Percentiles rank a stretch among this genome's conserved stretches.
Conservation (phyloP, 306 rosid species). For the Oemleria cerasiformis region DNA sequence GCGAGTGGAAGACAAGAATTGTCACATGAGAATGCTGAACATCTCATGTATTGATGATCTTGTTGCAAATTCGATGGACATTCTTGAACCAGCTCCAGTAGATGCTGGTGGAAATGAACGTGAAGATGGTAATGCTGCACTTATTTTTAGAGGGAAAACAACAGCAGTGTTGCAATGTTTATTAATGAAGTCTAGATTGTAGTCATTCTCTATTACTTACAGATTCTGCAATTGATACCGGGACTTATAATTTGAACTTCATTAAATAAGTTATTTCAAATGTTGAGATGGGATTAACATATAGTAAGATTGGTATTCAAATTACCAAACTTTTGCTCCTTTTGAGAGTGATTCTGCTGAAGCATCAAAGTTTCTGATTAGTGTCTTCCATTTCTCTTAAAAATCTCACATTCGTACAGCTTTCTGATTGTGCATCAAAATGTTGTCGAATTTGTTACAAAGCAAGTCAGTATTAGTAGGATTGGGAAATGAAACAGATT, state of each 20-base stretch:
- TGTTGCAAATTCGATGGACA: slow-evolving; percentile 83
- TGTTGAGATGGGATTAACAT: not conserved
- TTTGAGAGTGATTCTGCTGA: not conserved
- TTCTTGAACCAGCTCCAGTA: slow-evolving; percentile 77
- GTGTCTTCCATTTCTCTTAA: not conserved
- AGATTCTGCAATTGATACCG: not conserved
- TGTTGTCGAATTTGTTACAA: not conserved
- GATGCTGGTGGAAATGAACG: slow-evolving; percentile 81
- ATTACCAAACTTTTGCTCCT: not conserved
- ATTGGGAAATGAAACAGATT: not conserved
- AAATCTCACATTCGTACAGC: not conserved
- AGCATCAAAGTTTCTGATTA: not conserved
- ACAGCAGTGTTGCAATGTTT: not conserved
- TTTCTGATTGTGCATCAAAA: not conserved
- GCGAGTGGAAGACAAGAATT: slow-evolving; percentile 89
- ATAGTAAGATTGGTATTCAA: not conserved
- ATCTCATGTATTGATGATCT: slow-evolving; percentile 77
- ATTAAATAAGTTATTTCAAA: not conserved
- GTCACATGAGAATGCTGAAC: slow-evolving; percentile 86
- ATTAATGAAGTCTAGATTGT: not conserved
- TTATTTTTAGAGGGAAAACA: not conserved
- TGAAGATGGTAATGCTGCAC: slow-evolving; percentile 62
- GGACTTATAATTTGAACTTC: not conserved
- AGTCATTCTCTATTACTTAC: not conserved
- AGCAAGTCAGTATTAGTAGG: not conserved